Evolutionary conservation across 1,284 basidiomycete genomes (phyloP).

Genomic region (Rhodotorula glutinis): DNA sequence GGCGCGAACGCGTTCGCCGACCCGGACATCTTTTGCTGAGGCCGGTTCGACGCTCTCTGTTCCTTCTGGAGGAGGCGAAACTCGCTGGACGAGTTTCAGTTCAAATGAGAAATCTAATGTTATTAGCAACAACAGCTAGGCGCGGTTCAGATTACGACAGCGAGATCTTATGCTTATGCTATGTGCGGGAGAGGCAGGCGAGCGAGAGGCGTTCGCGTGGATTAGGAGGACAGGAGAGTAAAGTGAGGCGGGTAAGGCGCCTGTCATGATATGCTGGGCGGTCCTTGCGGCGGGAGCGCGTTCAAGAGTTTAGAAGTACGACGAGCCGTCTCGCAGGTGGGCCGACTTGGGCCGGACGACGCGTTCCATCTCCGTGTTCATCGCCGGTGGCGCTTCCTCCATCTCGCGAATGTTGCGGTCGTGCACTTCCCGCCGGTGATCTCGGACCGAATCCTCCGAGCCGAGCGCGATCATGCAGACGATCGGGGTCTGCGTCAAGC

Average conservation of each 20-base stretch:
- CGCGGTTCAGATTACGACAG: no score
- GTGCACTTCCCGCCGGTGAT: conserved; percentile 32
- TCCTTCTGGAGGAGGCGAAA: no score
- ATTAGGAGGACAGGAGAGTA: no score
- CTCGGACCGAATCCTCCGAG: conserved; percentile 34
- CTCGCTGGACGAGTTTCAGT: background rate
- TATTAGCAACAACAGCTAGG: no score
- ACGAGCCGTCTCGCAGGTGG: conserved; percentile 2
- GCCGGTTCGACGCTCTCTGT: background rate
- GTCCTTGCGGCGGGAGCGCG: no score
- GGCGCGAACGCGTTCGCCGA: conserved; percentile 31
- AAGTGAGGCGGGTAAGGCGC: no score
- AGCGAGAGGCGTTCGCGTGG: no score
- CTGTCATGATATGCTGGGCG: no score
- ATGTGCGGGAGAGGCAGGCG: no score
- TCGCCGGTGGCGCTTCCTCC: conserved; percentile 27
- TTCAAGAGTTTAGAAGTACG: no score
- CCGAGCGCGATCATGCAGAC: conserved; percentile 38
- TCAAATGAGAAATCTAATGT: no score
- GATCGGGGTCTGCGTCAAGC: conserved; percentile 33
- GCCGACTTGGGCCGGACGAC: conserved; percentile 8
- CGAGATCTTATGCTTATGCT: no score
- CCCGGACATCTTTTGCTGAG: conserved; percentile 32
- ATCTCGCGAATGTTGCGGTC: conserved; percentile 24
- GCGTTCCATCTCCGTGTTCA: conserved; percentile 28